Percentiles rank a stretch among this genome's conserved stretches.
Conservation (phyloP, 257 asterid species). For the Fraxinus anomala region DNA sequence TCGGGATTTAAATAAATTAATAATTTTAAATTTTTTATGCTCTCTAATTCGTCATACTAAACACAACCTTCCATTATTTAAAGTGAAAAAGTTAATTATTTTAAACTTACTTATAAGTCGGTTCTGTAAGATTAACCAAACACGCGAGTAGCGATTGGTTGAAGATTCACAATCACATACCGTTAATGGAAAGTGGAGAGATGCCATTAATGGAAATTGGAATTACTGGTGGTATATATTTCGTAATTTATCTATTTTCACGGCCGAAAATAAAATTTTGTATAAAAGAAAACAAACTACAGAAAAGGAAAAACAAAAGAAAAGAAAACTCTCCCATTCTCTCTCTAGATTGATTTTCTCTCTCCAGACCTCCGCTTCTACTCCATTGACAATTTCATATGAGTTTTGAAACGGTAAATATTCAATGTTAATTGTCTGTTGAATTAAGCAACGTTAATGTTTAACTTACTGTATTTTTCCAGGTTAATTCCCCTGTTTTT, state of each 20-base stretch:
- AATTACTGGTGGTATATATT: neutral
- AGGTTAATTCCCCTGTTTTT: neutral
- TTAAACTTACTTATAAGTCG: too few species aligned
- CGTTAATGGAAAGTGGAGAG: neutral
- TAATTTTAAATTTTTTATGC: too few species aligned
- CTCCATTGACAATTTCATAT: neutral
- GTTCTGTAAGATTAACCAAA: too few species aligned
- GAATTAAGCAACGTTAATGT: too few species aligned
- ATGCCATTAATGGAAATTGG: neutral
- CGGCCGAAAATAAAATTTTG: neutral
- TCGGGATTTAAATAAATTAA: too few species aligned
- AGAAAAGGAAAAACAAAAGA: neutral
- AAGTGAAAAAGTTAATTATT: too few species aligned
- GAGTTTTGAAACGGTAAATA: neutral
- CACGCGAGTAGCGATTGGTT: too few species aligned
- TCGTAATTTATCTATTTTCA: neutral
- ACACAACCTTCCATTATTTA: too few species aligned
- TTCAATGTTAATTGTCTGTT: neutral
- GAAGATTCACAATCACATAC: too few species aligned
- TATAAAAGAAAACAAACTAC: neutral
- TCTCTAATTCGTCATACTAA: too few species aligned
- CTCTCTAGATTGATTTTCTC: neutral
- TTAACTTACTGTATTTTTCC: neutral
- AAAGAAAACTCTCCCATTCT: neutral
- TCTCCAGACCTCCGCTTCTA: neutral